Evolutionary conservation across 371 early-diverging fungal species (phyloP).

Genomic region (Rhizopus delemar): DNA sequence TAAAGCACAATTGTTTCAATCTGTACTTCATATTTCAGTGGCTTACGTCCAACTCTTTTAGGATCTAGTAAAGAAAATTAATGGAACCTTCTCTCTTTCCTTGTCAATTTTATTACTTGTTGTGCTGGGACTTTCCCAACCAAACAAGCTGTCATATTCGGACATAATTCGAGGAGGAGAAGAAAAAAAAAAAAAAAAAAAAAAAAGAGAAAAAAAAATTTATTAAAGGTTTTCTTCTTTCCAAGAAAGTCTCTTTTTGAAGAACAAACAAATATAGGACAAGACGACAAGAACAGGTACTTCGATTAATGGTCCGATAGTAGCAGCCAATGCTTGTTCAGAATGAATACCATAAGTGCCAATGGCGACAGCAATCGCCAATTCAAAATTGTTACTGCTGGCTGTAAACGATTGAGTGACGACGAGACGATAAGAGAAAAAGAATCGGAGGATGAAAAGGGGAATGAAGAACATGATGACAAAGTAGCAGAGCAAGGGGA

Average conservation of each 20-base stretch:
- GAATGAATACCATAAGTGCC: conserved; percentile 70
- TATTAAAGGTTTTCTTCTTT: not conserved
- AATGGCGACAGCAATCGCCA: conserved; percentile 77
- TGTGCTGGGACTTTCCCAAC: not conserved
- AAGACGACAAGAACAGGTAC: conserved; percentile 60
- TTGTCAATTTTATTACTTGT: not conserved
- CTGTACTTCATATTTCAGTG: not conserved
- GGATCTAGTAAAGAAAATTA: not conserved
- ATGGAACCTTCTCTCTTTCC: too few relatives aligned
- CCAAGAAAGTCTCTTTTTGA: conserved; percentile 36
- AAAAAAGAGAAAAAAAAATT: too few relatives aligned
- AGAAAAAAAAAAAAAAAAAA: too few relatives aligned
- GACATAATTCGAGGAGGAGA: too few relatives aligned
- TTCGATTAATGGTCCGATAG: conserved; percentile 77
- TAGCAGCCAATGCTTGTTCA: conserved; percentile 67
- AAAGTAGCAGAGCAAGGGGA: conserved; percentile 73
- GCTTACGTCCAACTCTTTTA: not conserved
- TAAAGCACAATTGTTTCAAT: not conserved
- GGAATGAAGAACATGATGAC: conserved; percentile 57
- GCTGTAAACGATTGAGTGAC: conserved; percentile 74
- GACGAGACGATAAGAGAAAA: conserved; percentile 50
- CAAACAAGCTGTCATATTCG: too few relatives aligned
- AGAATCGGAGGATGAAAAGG: conserved; percentile 35
- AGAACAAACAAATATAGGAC: conserved; percentile 27
- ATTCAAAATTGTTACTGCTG: conserved; percentile 75